These are phyloP conservation scores for Capsicum pubescens DNA, from an alignment of 257 asterid genomes.

Conservation along the genomic window DNA sequence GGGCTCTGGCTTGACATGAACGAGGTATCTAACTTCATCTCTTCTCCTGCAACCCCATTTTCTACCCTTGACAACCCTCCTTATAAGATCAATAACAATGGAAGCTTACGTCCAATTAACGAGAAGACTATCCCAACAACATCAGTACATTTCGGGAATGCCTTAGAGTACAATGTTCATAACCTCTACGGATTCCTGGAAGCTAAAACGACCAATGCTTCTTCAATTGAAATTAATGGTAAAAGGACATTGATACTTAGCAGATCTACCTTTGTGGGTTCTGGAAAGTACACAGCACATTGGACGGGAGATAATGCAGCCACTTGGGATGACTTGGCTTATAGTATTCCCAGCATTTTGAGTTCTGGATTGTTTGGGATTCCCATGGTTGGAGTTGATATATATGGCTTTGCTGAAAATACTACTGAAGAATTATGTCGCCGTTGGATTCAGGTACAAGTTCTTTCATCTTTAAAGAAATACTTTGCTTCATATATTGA, in stretches of 20 bases:
- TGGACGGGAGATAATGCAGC: constrained; percentile 99
- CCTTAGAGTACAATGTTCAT: constrained; percentile 72
- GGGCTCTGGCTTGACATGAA: constrained; percentile 99
- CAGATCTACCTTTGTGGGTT: constrained; percentile 86
- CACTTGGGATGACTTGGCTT: constrained; percentile 79
- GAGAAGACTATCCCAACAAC: constrained; percentile 73
- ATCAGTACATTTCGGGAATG: constrained; percentile 60
- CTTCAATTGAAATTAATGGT: constrained; percentile 52
- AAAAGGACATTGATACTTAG: constrained; percentile 87
- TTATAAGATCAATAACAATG: constrained; percentile 76
- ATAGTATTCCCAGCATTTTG: constrained; percentile 73
- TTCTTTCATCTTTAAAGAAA: constrained; percentile 16
- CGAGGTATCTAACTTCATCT: constrained; percentile 75
- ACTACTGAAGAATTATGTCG: constrained; percentile 99
- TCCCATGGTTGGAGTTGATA: constrained; percentile 99
- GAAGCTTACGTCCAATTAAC: constrained; percentile 47
- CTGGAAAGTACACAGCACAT: constrained; percentile 88
- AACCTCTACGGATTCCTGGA: constrained; percentile 85
- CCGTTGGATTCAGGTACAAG: constrained; percentile 82
- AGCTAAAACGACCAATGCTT: constrained; percentile 69
- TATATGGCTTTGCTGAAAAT: constrained; percentile 68
- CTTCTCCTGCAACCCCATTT: constrained; percentile 62
- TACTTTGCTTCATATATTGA: neutral
- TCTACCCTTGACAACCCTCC: constrained; percentile 81
- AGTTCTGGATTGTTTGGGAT: constrained; percentile 82